These are phyloP conservation scores for Colletotrichum sp. DNA, from an alignment of 2,329 filamentous ascomycete species.

Conservation along the genomic window DNA sequence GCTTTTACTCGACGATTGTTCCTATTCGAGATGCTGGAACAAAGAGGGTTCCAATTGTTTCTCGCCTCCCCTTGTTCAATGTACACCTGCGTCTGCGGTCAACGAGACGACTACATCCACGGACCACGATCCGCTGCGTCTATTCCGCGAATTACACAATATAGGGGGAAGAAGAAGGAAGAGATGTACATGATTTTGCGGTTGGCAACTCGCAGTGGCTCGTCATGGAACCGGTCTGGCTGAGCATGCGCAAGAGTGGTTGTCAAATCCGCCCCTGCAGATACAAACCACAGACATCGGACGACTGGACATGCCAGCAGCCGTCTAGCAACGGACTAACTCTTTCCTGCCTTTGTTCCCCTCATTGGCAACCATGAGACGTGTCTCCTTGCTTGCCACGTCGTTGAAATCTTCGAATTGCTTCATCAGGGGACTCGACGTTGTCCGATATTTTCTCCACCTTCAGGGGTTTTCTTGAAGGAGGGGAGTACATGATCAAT, in stretches of 20 bases:
- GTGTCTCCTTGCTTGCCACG: conserved; percentile 35
- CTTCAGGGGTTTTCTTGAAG: background rate
- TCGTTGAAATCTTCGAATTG: conserved; percentile 32
- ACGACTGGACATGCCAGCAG: background rate
- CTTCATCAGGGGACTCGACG: conserved; percentile 6
- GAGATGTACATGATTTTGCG: background rate
- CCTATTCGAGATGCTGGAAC: background rate
- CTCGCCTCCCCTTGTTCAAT: background rate
- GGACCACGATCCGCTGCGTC: background rate
- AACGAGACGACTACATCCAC: background rate
- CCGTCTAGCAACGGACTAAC: background rate
- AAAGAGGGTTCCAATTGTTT: background rate
- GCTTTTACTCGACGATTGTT: background rate
- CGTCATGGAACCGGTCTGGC: background rate
- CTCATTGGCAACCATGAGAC: background rate
- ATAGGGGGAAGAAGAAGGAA: background rate
- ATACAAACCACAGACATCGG: background rate
- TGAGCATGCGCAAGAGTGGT: background rate
- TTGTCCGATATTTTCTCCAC: conserved; percentile 7
- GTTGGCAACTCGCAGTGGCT: background rate
- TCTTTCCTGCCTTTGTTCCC: background rate
- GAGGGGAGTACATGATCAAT: background rate
- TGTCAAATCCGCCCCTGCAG: conserved; percentile 8
- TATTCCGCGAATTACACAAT: background rate
- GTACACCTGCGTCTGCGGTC: background rate